phyloP scores from a whole-genome alignment of 2,329 filamentous ascomycete species.

The Pseudogymnoascus sp. region DNA sequence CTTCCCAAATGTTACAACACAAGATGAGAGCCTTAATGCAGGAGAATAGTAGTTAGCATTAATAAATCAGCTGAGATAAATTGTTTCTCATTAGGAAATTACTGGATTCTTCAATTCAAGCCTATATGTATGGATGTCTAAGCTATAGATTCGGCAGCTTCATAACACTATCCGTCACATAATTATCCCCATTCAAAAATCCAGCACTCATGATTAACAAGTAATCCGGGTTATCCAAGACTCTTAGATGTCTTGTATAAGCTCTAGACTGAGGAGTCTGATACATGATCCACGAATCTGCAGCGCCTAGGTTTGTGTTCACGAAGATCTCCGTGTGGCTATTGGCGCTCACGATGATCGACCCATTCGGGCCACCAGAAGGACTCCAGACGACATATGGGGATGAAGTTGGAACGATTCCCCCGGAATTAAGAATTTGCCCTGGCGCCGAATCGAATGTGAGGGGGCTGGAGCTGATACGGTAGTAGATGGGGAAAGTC shows the following conservation, averaged over 20 bases:
- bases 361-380: conserved; percentile 39
- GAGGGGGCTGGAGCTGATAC: conserved; percentile 39
- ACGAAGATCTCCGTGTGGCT: conserved; percentile 12
- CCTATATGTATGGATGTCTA: not conserved
- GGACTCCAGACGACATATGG: conserved; percentile 47
- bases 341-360: conserved; percentile 37
- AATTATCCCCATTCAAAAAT: conserved; percentile 10
- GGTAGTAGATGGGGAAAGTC: conserved; percentile 46
- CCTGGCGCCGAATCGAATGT: conserved; percentile 37
- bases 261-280: conserved; percentile 11
- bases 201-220: conserved; percentile 13
- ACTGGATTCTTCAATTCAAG: not conserved
- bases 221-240: conserved; percentile 12
- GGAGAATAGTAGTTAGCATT: too few species aligned
- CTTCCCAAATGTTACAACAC: too few species aligned
- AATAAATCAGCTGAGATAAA: not conserved
- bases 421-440: conserved; percentile 35
- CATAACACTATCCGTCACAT: conserved; percentile 12
- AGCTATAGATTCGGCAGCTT: conserved; percentile 11
- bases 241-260: conserved; percentile 12
- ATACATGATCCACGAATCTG: conserved; percentile 10
- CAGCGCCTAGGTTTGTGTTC: conserved; percentile 12
- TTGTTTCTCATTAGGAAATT: not conserved
- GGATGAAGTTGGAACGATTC: conserved; percentile 36
- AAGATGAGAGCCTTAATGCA: not conserved